Conservation (phyloP, 2,329 filamentous ascomycete genomes). For the Claviceps cyperi region DNA sequence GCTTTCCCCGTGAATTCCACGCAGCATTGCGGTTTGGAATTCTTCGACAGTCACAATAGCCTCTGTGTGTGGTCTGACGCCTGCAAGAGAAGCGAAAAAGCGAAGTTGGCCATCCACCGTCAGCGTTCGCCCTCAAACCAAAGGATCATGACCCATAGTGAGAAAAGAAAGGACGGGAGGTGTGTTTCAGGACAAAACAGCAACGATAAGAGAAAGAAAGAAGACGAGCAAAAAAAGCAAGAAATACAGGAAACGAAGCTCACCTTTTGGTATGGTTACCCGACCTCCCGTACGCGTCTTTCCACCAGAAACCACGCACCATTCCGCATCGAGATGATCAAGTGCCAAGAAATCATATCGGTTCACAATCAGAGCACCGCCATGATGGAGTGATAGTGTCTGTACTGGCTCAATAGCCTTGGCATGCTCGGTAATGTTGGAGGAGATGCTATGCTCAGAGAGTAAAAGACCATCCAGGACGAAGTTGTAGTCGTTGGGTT, state of each 20-base stretch:
- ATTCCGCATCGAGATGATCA: conserved; percentile 33
- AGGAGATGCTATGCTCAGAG: conserved; percentile 34
- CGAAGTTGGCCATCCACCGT: background rate
- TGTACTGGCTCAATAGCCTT: conserved; percentile 46
- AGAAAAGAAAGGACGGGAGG: too few relatives aligned
- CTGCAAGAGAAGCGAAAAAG: conserved; percentile 10
- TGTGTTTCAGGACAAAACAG: too few relatives aligned
- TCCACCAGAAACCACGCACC: conserved; percentile 27
- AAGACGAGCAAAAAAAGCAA: background rate
- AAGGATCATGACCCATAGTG: too few relatives aligned
- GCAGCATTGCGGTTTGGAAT: conserved; percentile 13
- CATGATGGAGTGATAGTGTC: conserved; percentile 27
- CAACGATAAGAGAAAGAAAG: background rate
- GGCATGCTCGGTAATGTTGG: conserved; percentile 38
- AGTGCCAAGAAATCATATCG: conserved; percentile 39
- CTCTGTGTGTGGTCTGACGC: conserved; percentile 28
- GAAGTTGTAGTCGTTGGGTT: conserved; percentile 45
- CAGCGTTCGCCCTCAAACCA: background rate
- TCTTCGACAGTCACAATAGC: conserved; percentile 19
- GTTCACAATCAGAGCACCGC: conserved; percentile 33
- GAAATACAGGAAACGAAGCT: conserved; percentile 3
- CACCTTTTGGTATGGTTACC: conserved; percentile 27
- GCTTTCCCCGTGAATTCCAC: conserved; percentile 19
- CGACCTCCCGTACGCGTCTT: conserved; percentile 17
- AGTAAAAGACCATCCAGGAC: conserved; percentile 38